Percentiles rank a stretch among this genome's conserved stretches.
phyloP scores from a whole-genome alignment of 345 rosid species.

The Excoecaria agallocha region DNA sequence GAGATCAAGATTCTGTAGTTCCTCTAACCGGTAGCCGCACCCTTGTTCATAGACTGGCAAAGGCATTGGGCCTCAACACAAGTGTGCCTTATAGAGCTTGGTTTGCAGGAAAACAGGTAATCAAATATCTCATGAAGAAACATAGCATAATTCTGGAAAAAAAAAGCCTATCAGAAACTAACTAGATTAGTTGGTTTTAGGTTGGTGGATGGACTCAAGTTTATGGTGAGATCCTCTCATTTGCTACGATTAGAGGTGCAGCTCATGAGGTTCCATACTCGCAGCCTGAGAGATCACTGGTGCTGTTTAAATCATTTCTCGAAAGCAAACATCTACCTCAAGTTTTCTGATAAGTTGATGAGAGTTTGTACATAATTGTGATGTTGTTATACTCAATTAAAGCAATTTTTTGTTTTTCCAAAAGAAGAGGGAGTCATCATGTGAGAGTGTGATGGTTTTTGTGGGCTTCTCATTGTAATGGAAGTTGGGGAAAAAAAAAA shows the following conservation, averaged over 20 bases:
- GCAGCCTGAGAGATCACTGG: constrained; percentile 93
- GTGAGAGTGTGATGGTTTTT: not conserved
- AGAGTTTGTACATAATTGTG: not conserved
- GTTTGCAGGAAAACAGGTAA: constrained; percentile 89
- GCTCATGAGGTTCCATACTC: constrained; percentile 95
- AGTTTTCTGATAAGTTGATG: constrained; percentile 20
- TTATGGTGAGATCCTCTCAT: constrained; percentile 36
- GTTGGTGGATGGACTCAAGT: constrained; percentile 88
- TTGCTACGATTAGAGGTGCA: constrained; percentile 97
- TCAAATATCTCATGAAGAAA: not conserved
- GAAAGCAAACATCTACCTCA: constrained; percentile 61
- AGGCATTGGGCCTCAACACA: constrained; percentile 52
- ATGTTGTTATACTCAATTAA: not conserved
- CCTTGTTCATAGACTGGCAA: constrained; percentile 23
- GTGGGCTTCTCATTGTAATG: not conserved
- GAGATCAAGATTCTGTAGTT: constrained; percentile 94
- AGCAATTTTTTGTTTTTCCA: not conserved
- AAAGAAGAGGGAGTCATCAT: not conserved
- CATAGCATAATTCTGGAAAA: not conserved
- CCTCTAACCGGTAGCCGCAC: constrained; percentile 47
- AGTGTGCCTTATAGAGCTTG: constrained; percentile 77
- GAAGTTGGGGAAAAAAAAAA: not conserved
- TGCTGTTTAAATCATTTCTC: constrained; percentile 72
- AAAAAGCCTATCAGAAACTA: not conserved
- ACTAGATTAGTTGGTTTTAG: constrained; percentile 1